Base-by-base conservation (phyloP, 163 green algal species). In the Scenedesmus sp. region DNA sequence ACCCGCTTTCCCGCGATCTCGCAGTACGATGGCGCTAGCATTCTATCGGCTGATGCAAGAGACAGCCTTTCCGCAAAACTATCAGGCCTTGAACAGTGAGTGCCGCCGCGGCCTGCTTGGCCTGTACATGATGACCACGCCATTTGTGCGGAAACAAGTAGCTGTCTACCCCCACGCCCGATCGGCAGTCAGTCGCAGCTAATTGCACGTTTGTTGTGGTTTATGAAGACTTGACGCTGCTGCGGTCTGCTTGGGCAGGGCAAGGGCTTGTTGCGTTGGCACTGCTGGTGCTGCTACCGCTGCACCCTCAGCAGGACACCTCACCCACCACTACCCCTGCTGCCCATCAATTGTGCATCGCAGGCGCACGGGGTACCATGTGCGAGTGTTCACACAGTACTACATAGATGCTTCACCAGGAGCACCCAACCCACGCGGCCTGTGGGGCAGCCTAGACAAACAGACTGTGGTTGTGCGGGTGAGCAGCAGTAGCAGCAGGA, bases 311-410 rank as follows among this genome's bases (percentile, higher is more conserved):
- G 73, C 35, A 82, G 35, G 73, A 82, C 73, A 46, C 33, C 35
- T 82, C 65, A 76, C 30, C 24, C 30, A 76, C 30, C 65, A 76
- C 30, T 30, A 76, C 65, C 65, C 65, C 16, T 22, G 65, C 65
- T 40, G 30, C 65, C 65, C 22, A 6, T 33, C 20, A 33, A 44
- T 16, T 51, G 3, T 81, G 5, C 0, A 16, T 42, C 78, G 42
- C 79, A 92, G 88, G 40, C 42, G 59, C 56, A 84, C 43, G 16
- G 88, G 88, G 30, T 92, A 65, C 81, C 70, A 89, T 44, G 88
- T 92, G n/a, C 81, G 88, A 18, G 61, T 92, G 68, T 92, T 65
- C 81, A 92, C 81, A n/a, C 44, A 78, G 81, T 92, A 89, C 46
- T 40, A 89, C 26, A 42, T 83, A 22, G 88, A 89, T 49, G 40